phyloP scores from a whole-genome alignment of 306 rosid genomes.

The Prunus armeniaca region DNA sequence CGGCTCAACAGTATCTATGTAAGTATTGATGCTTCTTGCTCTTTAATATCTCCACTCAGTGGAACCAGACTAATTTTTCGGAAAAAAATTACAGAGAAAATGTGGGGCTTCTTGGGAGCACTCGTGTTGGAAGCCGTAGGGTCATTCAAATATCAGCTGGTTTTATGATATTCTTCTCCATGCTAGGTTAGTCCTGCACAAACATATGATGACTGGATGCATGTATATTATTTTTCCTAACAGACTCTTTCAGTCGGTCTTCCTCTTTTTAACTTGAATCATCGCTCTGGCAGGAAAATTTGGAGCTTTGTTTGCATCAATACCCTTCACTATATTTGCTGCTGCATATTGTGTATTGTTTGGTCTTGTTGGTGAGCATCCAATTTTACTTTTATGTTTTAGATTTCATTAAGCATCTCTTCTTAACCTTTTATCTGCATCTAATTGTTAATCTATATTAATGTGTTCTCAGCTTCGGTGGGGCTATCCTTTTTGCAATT shows the following conservation, averaged over 20 bases:
- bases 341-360: conserved; percentile 88
- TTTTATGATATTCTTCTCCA: conserved; percentile 96
- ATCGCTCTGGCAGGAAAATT: conserved; percentile 70
- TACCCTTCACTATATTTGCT: conserved; percentile 90
- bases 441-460: conserved; percentile 1
- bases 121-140: conserved; percentile 96
- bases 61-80: conserved; percentile 12
- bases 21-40: conserved; percentile 25
- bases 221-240: not conserved
- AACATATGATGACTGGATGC: not conserved
- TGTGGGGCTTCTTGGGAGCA: conserved; percentile 96
- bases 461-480: conserved; percentile 75
- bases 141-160: conserved; percentile 98
- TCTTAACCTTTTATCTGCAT: not conserved
- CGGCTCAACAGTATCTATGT: conserved; percentile 90
- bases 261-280: conserved; percentile 2
- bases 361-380: conserved; percentile 87
- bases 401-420: not conserved
- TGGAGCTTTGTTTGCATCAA: conserved; percentile 96
- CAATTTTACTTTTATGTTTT: not conserved
- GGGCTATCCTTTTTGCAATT: conserved; percentile 98
- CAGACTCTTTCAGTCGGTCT: not conserved
- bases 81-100: conserved; percentile 62
- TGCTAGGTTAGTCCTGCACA: conserved; percentile 55
- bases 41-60: conserved; percentile 3